Evolutionary conservation across 2,329 filamentous ascomycete species (phyloP).

Genomic region (Ceratocystiopsis sp.): DNA sequence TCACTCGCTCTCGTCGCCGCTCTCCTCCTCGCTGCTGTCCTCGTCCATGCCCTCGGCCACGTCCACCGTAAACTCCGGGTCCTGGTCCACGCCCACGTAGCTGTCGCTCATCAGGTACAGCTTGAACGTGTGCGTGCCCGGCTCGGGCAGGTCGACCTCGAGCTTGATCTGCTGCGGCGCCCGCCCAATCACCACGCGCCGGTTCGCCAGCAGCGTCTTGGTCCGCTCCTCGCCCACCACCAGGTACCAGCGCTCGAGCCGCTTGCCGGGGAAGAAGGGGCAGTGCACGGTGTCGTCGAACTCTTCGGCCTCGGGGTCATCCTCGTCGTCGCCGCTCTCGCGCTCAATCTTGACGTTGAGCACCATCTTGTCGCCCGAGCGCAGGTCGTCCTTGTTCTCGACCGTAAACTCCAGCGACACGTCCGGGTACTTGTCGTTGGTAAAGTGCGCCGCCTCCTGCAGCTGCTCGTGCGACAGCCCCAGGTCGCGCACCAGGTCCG

Average conservation of each 20-base stretch:
- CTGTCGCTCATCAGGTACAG: conserved; percentile 94
- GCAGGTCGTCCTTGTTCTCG: conserved; percentile 63
- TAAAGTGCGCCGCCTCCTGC: conserved; percentile 80
- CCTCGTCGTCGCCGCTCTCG: conserved; percentile 56
- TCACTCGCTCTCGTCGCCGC: conserved; percentile 16
- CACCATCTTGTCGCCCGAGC: conserved; percentile 64
- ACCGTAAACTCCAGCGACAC: conserved; percentile 81
- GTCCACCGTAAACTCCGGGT: conserved; percentile 69
- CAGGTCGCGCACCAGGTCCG: conserved; percentile 58
- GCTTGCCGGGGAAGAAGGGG: conserved; percentile 80
- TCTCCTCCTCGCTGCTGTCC: conserved; percentile 71
- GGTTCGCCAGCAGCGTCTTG: conserved; percentile 79
- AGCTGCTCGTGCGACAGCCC: conserved; percentile 69
- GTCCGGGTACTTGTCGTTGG: conserved; percentile 91
- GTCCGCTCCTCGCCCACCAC: conserved; percentile 86
- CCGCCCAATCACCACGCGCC: conserved; percentile 73
- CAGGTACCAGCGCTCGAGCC: conserved; percentile 98
- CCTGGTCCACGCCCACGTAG: conserved; percentile 94
- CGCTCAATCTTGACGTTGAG: conserved; percentile 73
- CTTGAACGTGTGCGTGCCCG: conserved; percentile 76
- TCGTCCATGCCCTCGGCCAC: conserved; percentile 92
- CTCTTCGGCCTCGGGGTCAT: conserved; percentile 28
- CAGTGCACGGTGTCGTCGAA: conserved; percentile 78
- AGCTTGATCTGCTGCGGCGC: conserved; percentile 56
- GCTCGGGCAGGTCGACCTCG: conserved; percentile 67